These are phyloP conservation scores for Flaveria sonorensis DNA, from an alignment of 129 eudicot species.

Conservation along the genomic window DNA sequence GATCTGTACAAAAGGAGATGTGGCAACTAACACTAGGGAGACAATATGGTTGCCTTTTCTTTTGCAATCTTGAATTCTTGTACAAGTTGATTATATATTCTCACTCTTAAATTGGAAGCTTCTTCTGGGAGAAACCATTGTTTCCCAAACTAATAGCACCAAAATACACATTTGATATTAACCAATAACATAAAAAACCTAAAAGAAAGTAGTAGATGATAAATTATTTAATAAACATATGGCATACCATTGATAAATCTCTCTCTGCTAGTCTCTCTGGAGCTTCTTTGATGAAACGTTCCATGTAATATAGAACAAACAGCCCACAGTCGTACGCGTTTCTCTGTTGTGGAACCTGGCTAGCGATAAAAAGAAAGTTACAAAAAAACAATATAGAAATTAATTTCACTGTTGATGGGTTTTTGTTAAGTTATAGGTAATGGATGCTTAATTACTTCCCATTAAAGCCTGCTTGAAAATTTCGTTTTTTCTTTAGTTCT, in stretches of 20 bases:
- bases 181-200: conserved; percentile 5
- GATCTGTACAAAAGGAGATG: conserved; percentile 23
- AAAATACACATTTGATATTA: conserved; percentile 1
- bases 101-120: conserved; percentile 71
- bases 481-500: background rate
- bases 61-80: conserved; percentile 47
- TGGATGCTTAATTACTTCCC: background rate
- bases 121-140: conserved; percentile 74
- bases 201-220: background rate
- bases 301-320: conserved; percentile 75
- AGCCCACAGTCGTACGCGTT: conserved; percentile 81
- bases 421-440: too few relatives aligned
- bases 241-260: conserved; percentile 50
- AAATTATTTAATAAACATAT: background rate
- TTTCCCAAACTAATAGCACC: conserved; percentile 59
- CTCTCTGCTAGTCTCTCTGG: conserved; percentile 59
- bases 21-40: conserved; percentile 24
- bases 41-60: conserved; percentile 22
- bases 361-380: background rate
- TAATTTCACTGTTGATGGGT: background rate
- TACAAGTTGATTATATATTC: conserved; percentile 46
- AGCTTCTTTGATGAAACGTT: conserved; percentile 72
- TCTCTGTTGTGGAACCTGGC: conserved; percentile 78
- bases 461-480: background rate
- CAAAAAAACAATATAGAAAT: background rate